Evolutionary conservation across 306 rosid species (phyloP).

Genomic region (Mucuna pruriens): DNA sequence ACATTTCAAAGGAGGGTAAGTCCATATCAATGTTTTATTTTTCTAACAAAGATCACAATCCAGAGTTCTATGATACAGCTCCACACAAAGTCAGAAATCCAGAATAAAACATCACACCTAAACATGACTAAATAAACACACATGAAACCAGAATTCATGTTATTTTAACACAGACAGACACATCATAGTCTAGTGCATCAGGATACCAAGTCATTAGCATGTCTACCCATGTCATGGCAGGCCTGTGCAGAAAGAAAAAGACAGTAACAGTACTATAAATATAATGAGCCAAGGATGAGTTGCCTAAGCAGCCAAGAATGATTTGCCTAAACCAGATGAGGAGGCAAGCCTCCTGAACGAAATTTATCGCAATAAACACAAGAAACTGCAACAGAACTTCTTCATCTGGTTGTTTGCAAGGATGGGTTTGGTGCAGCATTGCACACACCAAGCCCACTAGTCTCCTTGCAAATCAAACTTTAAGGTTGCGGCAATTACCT

Average conservation of each 20-base stretch:
- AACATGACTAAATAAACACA: slow-evolving; percentile 8
- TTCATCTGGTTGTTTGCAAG: slow-evolving; percentile 51
- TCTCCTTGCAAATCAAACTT: slow-evolving; percentile 49
- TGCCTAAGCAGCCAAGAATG: slow-evolving; percentile 68
- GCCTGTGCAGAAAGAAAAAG: slow-evolving; percentile 22
- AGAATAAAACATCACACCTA: slow-evolving; percentile 27
- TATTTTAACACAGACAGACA: slow-evolving; percentile 32
- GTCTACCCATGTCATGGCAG: not conserved
- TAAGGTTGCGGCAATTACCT: slow-evolving; percentile 62
- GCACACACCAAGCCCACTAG: slow-evolving; percentile 39
- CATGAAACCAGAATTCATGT: slow-evolving; percentile 26
- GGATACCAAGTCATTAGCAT: slow-evolving; percentile 28
- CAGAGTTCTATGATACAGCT: slow-evolving; percentile 35
- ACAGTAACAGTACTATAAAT: slow-evolving; percentile 16
- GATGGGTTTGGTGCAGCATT: slow-evolving; percentile 22
- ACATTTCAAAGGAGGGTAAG: slow-evolving; percentile 6
- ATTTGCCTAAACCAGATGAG: slow-evolving; percentile 55
- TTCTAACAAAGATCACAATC: not conserved
- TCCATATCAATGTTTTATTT: not conserved
- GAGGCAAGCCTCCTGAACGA: slow-evolving; percentile 25
- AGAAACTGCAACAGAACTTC: slow-evolving; percentile 31
- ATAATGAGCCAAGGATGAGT: slow-evolving; percentile 75
- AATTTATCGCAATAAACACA: slow-evolving; percentile 39
- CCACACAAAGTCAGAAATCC: slow-evolving; percentile 33
- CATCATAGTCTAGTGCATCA: slow-evolving; percentile 36